A percentile compares a stretch with the other conserved stretches of the same genome.
Conservation (phyloP, 2,329 filamentous ascomycete genomes). For the Harringtonia aguacate region DNA sequence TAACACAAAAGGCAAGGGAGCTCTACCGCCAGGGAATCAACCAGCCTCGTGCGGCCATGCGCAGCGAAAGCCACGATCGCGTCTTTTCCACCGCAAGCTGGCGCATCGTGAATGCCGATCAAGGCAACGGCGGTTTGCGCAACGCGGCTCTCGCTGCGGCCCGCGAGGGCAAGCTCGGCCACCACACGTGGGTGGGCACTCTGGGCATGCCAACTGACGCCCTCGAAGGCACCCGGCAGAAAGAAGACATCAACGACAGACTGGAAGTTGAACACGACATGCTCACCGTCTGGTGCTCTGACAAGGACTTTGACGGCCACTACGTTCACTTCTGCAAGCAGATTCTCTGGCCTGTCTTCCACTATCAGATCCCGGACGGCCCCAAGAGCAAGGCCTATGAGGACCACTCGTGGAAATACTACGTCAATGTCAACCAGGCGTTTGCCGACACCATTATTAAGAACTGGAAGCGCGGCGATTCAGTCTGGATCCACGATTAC, state of each 20-base stretch:
- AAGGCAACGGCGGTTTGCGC: slow-evolving; percentile 84
- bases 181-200: slow-evolving; percentile 86
- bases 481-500: slow-evolving; percentile 94
- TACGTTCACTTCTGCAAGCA: slow-evolving; percentile 97
- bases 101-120: slow-evolving; percentile 73
- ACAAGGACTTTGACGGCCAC: slow-evolving; percentile 89
- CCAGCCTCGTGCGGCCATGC: slow-evolving; percentile 37
- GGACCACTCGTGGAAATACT: slow-evolving; percentile 94
- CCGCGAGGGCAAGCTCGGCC: slow-evolving; percentile 55
- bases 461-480: slow-evolving; percentile 88
- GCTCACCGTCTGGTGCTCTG: slow-evolving; percentile 73
- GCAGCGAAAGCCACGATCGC: slow-evolving; percentile 55
- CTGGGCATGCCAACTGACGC: slow-evolving; percentile 90
- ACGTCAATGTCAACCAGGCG: slow-evolving; percentile 82
- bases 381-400: slow-evolving; percentile 97
- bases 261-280: slow-evolving; percentile 75
- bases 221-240: slow-evolving; percentile 61
- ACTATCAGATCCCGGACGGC: slow-evolving; percentile 96
- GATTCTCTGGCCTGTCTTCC: slow-evolving; percentile 94
- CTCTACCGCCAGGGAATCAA: slow-evolving; percentile 46
- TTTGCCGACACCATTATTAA: slow-evolving; percentile 86
- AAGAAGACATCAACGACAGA: slow-evolving; percentile 71
- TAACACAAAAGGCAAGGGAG: slow-evolving; percentile 44
- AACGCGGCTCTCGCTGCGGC: slow-evolving; percentile 76
- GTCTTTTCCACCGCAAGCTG: slow-evolving; percentile 72